Evolutionary conservation across 208 protist species (phyloP).

Genomic region (Leishmania amazonensis): DNA sequence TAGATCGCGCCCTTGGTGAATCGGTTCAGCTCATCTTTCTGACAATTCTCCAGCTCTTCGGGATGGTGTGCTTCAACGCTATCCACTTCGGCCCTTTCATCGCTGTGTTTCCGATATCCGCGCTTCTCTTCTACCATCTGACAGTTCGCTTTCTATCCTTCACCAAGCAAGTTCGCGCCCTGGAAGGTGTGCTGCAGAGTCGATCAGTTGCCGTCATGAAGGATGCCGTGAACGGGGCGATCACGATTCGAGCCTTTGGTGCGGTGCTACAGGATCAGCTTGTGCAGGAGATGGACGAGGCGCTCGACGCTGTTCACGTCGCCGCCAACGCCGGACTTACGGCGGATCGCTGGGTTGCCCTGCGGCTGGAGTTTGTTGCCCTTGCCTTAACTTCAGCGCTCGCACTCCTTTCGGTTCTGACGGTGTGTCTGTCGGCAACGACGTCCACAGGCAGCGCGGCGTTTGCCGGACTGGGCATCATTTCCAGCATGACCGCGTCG

Average conservation of each 20-base stretch:
- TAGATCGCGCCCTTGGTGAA: slow-evolving; percentile 60
- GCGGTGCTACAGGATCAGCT: slow-evolving; percentile 37
- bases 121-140: slow-evolving; percentile 76
- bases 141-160: slow-evolving; percentile 67
- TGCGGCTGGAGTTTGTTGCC: slow-evolving; percentile 74
- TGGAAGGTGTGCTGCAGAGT: slow-evolving; percentile 60
- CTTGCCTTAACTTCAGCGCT: slow-evolving; percentile 63
- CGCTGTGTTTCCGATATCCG: slow-evolving; percentile 61
- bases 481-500: slow-evolving; percentile 61
- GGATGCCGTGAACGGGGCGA: slow-evolving; percentile 63
- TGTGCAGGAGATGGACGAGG: slow-evolving; percentile 52
- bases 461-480: slow-evolving; percentile 71
- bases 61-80: slow-evolving; percentile 67
- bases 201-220: slow-evolving; percentile 55
- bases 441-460: slow-evolving; percentile 34
- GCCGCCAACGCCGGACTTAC: slow-evolving; percentile 54
- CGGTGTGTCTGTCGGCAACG: slow-evolving; percentile 39
- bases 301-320: slow-evolving; percentile 63
- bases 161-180: slow-evolving; percentile 66
- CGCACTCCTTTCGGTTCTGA: slow-evolving; percentile 61
- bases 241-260: slow-evolving; percentile 71
- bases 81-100: slow-evolving; percentile 63
- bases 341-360: slow-evolving; percentile 70
- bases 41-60: slow-evolving; percentile 62
- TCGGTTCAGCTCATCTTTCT: slow-evolving; percentile 65